Conservation (phyloP, 1,139 yeast species). For the Sugiyamaella sp. region DNA sequence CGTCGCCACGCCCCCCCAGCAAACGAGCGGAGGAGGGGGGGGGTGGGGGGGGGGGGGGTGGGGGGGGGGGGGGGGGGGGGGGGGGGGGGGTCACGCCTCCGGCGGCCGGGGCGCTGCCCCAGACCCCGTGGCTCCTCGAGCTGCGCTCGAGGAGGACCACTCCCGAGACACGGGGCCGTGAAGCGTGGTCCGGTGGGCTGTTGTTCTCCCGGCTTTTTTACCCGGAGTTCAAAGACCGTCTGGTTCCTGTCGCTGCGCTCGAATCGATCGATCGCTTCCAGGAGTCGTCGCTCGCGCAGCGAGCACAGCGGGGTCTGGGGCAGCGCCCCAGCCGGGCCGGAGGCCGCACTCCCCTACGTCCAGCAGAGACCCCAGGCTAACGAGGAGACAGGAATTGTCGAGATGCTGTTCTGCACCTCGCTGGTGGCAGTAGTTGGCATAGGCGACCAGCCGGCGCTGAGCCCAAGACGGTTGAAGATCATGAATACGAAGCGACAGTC, state of each 20-base stretch:
- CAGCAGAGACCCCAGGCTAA: not conserved
- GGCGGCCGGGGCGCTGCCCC: not conserved
- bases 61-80: too few relatives aligned
- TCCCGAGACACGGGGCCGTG: too few relatives aligned
- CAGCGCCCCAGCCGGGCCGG: conserved; percentile 1
- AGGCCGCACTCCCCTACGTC: not conserved
- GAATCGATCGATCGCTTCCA: not conserved
- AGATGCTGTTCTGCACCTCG: conserved; percentile 90
- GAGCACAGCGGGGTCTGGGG: not conserved
- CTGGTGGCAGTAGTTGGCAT: conserved; percentile 83
- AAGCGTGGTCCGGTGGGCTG: too few relatives aligned
- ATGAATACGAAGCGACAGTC: conserved; percentile 74
- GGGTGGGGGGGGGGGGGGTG: too few relatives aligned
- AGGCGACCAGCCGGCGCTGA: conserved; percentile 78
- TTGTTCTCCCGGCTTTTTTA: too few relatives aligned
- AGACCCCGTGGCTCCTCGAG: not conserved
- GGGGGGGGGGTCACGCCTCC: too few relatives aligned
- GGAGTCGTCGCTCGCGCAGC: not conserved
- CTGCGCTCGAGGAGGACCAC: too few relatives aligned
- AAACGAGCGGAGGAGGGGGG: too few relatives aligned
- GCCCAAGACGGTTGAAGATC: conserved; percentile 80
- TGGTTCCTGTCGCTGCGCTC: not conserved
- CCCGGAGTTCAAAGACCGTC: too few relatives aligned
- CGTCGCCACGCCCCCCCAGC: too few relatives aligned
- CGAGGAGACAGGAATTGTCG: conserved; percentile 55